Evolutionary conservation across 768 basidiomycete species (phyloP), one percentile per base, ranked within the genome.

Genomic region (Russula abietina): DNA sequence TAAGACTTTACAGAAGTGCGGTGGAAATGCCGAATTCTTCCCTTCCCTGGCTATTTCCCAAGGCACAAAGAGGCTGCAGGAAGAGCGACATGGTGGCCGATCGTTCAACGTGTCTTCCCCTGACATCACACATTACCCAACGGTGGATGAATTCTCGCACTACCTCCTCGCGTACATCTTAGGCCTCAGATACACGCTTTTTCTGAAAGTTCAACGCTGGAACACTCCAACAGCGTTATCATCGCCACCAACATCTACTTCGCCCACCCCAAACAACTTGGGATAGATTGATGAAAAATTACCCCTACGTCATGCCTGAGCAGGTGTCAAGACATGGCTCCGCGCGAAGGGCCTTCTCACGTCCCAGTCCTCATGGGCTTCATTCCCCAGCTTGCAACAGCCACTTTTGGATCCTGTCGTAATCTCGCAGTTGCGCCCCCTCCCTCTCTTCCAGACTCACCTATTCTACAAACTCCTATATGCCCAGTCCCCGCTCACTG

Each of bases 41-140:
- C 92, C 94, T 1, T 94, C 95, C 80, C 92, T 91, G 30, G 92
- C 91, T 43, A 87, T 93, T 1, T 93, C 95, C 80, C 91, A 91
- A 36, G 92, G 91, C 41, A 87, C 93, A 73, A 81, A 86, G 69
- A 82, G 83, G 68, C 77, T 93, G 41, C 89, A 89, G 71, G 86
- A 89, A 70, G 83, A 89, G 69, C 57, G 67, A 39, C 80, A 79
- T 58, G 80, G 80, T 57, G 81, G 80, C 6, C 73, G 83, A 51
- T 79, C 71, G 55, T 75, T 72, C 72, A 80, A 80, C 3, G 75
- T 77, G 9, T 80, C 82, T 14, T 79, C 79, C 17, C 80, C 81
- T 12, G 80, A 83, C 53, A 75, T 81, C 49, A 72, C 76, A 52
- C 71, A 78, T 2, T 72, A 80, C 24, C 75, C 77, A 41, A 76